Base-by-base conservation (phyloP, 371 early-diverging fungal genomes). In the Mortierella sp. region DNA sequence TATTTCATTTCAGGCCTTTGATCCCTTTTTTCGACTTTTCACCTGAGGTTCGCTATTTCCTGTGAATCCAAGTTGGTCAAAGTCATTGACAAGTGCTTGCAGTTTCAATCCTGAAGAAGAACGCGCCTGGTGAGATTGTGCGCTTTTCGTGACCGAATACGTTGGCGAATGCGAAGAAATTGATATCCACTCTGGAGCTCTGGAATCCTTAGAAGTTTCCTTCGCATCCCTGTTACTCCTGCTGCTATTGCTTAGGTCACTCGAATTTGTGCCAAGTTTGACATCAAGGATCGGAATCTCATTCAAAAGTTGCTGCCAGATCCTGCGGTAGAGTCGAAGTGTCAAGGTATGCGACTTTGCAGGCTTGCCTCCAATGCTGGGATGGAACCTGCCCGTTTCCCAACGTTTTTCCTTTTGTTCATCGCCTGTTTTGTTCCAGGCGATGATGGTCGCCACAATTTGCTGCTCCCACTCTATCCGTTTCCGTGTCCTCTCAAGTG, bases 311-410 rank as follows among this genome's bases (percentile, higher is more conserved):
- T 63, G 85, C 34, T 79, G 82, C 81, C 81, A 85, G 71, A 85
- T 71, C 72, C 85, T 65, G 28, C 85, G 68, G 60, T 85, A 85
- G 24, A 81, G 60, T 48, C 85, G 47, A 7, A 55, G 80, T 1
- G 85, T 85, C 58, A 85, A 31, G 11, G 74, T 74, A 24, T 68
- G 63, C 26, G 79, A 48, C n/a, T 54, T 73, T 8, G 82, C 79
- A n/a, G 85, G 85, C 70, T 81, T 81, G 24, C 85, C 85, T 3
- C 85, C 85, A 71, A 85, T 79, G 48, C 77, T 79, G 3, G 85
- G 85, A 52, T 79, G 81, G 13, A 79, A 76, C 14, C 65, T 38
- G 0, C 75, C 82, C 3, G 58, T 52, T 31, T 76, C 80, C 74
- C 74, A 77, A 11, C 82, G 44, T 6, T 48, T 28, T 28, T 73